A percentile compares a stretch with the other conserved stretches of the same genome.
Evolutionary conservation across 148 eudicot genomes (phyloP).

Genomic region (Silene latifolia): DNA sequence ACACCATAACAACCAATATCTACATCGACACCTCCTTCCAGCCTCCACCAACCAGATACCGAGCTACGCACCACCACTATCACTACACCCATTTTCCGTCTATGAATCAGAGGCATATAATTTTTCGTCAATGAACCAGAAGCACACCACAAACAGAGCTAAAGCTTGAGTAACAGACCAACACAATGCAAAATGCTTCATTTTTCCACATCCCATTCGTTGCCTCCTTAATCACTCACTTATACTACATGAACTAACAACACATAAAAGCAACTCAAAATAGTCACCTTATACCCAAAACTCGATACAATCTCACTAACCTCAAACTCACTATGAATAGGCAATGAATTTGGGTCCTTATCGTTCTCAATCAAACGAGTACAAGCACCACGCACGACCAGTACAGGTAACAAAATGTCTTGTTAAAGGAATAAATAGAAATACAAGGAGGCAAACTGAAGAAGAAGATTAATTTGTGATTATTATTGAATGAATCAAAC

Average conservation of each 20-base stretch:
- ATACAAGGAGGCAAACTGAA: conserved; percentile 45
- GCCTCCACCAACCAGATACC: too few relatives aligned
- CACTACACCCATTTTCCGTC: too few relatives aligned
- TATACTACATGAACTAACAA: conserved; percentile 60
- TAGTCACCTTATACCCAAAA: conserved; percentile 46
- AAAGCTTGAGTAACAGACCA: conserved; percentile 66
- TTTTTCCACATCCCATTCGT: conserved; percentile 39
- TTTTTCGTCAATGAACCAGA: too few relatives aligned
- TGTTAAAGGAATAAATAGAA: conserved; percentile 56
- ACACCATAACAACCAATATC: too few relatives aligned
- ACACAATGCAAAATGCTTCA: conserved; percentile 51
- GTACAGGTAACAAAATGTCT: conserved; percentile 51
- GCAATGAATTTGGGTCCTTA: conserved; percentile 37
- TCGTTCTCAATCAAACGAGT: conserved; percentile 50
- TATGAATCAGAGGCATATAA: too few relatives aligned
- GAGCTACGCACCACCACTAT: too few relatives aligned
- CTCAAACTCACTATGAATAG: conserved; percentile 38
- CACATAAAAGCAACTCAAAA: conserved; percentile 75
- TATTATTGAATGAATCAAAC: too few relatives aligned
- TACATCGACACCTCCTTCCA: too few relatives aligned
- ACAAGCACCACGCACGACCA: conserved; percentile 55
- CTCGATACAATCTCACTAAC: conserved; percentile 45
- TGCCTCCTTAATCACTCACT: conserved; percentile 44
- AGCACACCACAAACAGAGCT: conserved; percentile 84
- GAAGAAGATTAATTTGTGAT: too few relatives aligned